These are phyloP conservation scores for Tricholoma sp. DNA, from an alignment of 768 basidiomycete genomes.

Conservation along the genomic window DNA sequence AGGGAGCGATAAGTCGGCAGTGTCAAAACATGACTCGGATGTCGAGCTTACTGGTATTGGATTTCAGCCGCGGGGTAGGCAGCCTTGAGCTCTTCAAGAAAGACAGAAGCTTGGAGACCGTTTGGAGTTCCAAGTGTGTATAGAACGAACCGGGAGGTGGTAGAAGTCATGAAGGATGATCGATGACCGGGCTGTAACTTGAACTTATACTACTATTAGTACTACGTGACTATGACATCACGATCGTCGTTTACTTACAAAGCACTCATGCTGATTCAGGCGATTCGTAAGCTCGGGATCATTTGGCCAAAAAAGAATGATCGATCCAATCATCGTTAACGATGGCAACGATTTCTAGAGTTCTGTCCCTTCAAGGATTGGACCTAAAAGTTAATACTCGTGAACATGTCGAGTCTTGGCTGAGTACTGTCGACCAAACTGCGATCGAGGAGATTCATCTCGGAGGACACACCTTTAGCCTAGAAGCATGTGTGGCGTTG, in stretches of 20 bases:
- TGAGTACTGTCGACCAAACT: conserved; percentile 58
- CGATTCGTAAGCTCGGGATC: too few species aligned
- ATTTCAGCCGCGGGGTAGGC: conserved; percentile 28
- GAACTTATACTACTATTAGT: too few species aligned
- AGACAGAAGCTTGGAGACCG: conserved; percentile 40
- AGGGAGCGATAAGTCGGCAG: neutral
- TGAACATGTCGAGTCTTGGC: conserved; percentile 69
- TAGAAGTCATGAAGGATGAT: neutral
- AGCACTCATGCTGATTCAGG: too few species aligned
- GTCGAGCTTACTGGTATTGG: neutral
- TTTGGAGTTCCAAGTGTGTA: conserved; percentile 46
- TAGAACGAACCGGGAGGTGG: conserved; percentile 19
- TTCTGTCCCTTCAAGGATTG: conserved; percentile 48
- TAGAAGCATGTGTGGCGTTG: conserved; percentile 82
- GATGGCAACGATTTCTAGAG: conserved; percentile 27
- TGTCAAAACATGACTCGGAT: too few species aligned
- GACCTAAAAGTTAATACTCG: conserved; percentile 78
- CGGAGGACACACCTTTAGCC: conserved; percentile 91
- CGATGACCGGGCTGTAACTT: too few species aligned
- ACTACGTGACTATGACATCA: too few species aligned
- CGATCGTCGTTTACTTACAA: too few species aligned
- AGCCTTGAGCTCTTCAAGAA: conserved; percentile 52
- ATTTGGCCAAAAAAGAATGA: neutral
- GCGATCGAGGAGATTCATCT: conserved; percentile 84
- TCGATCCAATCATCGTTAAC: neutral